phyloP scores from a whole-genome alignment of 2,329 filamentous ascomycete genomes.

The Bipolaris victoriae region DNA sequence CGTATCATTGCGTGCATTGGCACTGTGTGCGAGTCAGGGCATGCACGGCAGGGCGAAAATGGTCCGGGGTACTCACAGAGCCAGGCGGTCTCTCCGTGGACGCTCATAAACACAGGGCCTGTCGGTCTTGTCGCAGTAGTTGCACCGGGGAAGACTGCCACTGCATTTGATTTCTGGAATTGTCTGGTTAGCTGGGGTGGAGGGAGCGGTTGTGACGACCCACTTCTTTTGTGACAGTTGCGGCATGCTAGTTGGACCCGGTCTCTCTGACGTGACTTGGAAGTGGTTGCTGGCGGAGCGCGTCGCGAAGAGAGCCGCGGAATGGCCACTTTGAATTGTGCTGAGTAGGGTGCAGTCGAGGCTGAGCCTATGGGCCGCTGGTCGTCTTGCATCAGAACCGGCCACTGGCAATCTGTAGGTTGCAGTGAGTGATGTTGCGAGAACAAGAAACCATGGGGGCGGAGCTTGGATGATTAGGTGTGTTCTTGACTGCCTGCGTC shows the following conservation, averaged over 20 bases:
- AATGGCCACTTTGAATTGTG: conserved; percentile 16
- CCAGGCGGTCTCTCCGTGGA: conserved; percentile 37
- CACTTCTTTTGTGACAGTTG: conserved; percentile 26
- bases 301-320: conserved; percentile 12
- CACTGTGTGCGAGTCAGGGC: conserved; percentile 13
- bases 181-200: neutral
- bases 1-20: conserved; percentile 20
- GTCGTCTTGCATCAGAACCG: conserved; percentile 14
- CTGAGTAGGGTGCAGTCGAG: neutral
- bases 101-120: conserved; percentile 38
- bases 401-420: conserved; percentile 4
- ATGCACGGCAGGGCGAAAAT: neutral
- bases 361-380: neutral
- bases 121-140: conserved; percentile 36
- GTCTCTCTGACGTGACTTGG: conserved; percentile 13
- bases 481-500: conserved; percentile 5
- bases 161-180: conserved; percentile 44
- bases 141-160: conserved; percentile 39
- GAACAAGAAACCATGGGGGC: conserved; percentile 5
- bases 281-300: conserved; percentile 7
- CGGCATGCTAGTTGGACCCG: conserved; percentile 19
- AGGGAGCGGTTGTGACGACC: neutral
- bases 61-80: conserved; percentile 22
- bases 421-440: neutral
- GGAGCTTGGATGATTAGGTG: neutral